Conservation (phyloP, 345 rosid species). For the Adansonia digitata region DNA sequence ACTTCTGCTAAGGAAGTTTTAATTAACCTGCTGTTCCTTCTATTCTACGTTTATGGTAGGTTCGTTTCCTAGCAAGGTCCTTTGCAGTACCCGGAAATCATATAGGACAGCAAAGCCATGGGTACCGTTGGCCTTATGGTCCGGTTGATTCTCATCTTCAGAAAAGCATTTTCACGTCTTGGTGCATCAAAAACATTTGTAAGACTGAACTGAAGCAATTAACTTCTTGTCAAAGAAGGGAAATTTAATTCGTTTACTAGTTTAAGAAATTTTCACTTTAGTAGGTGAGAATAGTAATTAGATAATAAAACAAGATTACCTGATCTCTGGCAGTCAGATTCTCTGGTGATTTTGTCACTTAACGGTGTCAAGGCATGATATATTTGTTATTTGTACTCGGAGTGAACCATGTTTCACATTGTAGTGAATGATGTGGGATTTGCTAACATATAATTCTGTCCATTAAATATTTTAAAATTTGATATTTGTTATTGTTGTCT, state of each 20-base stretch:
- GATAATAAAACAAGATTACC: too few species aligned
- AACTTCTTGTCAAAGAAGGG: not conserved
- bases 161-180: not conserved
- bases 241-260: not conserved
- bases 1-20: too few species aligned
- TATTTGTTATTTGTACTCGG: not conserved
- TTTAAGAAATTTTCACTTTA: not conserved
- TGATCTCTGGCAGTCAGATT: too few species aligned
- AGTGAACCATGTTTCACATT: not conserved
- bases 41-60: slow-evolving; percentile 37
- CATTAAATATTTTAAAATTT: slow-evolving; percentile 7
- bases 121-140: slow-evolving; percentile 98
- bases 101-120: slow-evolving; percentile 95
- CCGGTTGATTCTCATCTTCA: slow-evolving; percentile 25
- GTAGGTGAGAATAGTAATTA: not conserved
- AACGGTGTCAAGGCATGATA: not conserved
- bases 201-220: not conserved
- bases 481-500: not conserved
- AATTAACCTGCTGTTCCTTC: not conserved
- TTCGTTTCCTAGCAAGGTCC: slow-evolving; percentile 89
- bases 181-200: not conserved
- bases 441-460: not conserved
- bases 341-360: not conserved
- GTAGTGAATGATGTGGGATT: not conserved
- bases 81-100: slow-evolving; percentile 94